Base-by-base conservation (phyloP, 1,284 basidiomycete species). In the Anthracocystis panici-leucophaei region DNA sequence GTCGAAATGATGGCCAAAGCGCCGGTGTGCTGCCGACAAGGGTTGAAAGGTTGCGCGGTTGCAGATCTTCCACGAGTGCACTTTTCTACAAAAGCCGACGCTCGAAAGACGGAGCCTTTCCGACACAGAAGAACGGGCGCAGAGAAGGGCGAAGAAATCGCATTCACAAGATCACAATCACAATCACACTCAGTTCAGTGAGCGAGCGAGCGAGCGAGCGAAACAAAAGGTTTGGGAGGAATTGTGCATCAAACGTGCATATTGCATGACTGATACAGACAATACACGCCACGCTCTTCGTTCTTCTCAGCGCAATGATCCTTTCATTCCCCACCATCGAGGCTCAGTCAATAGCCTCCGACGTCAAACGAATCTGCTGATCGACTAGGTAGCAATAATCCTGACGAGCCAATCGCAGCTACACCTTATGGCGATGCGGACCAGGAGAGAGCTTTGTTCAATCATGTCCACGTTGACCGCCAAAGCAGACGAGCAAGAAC, bases 91-190 rank as follows among this genome's bases (percentile, higher is more conserved):
- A 16, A 38, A 38, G 35, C 35, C 35, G 35, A 38, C 35, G 35
- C 14, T 16, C 31, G 31, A 33, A 27, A 3, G 35, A 16, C 35
- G 35, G 35, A 12, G 10, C 5, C 11, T 33, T 11, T 33, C 33
- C 33, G 35, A 38, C 14, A 6, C 23, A 16, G 27, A 23, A 18
- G 46, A 29, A 29, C 49, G 31, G 41, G 41, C 41, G 49, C 49
- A 52, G 31, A 57, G 54, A 57, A 64, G 46, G 7, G 18, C 31
- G 21, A 52, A 57, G 54, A 51, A 63, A 16, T 20, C 44, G 11
- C 31, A 16, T 38, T 38, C 35, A 38, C 35, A 16, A 16, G 11
- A 33, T 38, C 35, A 38, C 35, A 38, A 38, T 14, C 35, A 38
- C 35, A 38, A 3, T 38, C 14, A 29, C 29, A 29, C 6, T 9